Base-by-base conservation (phyloP, 2,329 filamentous ascomycete species). In the Trichoderma atroviride region DNA sequence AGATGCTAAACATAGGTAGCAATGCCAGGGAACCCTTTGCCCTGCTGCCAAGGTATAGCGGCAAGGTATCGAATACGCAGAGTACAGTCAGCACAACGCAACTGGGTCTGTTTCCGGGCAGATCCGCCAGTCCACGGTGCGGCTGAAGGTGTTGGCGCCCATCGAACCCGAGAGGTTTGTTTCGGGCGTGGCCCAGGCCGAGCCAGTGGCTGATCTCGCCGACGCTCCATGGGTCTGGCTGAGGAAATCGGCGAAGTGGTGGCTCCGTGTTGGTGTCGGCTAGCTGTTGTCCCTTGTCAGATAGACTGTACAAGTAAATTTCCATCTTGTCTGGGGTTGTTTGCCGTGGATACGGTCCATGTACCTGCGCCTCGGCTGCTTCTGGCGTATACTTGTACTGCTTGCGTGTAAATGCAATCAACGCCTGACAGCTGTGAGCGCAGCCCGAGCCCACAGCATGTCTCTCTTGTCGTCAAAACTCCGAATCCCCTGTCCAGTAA, bases 401-500 rank as follows among this genome's bases (percentile, higher is more conserved):
- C 27, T 37, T 33, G 52, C 37, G 5, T 40, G 37, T n/a, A 43
- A 47, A n/a, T 35, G 37, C 43, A 13, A 27, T 27, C 43, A 13
- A 27, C 4, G 27, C 27, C 16, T 50, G 62, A 57, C 35, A 57
- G 40, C 19, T 47, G 62, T 13, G 52, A 31, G 33, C 33, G 50
- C 35, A 33, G 53, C 35, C 50, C 33, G 59, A 19, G 27, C 5
- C n/a, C 61, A 29, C 33, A 27, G 29, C 4, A 24, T 19, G 7
- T 35, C 52, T 43, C 33, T 56, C 22, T 13, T 11, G 16, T 58
- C 13, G 40, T 19, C 35, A 58, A 58, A 66, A 66, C 29, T 43
- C 63, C 63, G 63, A 66, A 66, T 62, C 57, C 66, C 66, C 66
- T 47, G 58, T 65, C 60, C 53, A 59, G 50, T 55, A 65, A 71